Percentiles rank a stretch among this genome's conserved stretches.
Evolutionary conservation across 2,329 filamentous ascomycete genomes (phyloP).

Genomic region (Calonectria pseudoturangicola): DNA sequence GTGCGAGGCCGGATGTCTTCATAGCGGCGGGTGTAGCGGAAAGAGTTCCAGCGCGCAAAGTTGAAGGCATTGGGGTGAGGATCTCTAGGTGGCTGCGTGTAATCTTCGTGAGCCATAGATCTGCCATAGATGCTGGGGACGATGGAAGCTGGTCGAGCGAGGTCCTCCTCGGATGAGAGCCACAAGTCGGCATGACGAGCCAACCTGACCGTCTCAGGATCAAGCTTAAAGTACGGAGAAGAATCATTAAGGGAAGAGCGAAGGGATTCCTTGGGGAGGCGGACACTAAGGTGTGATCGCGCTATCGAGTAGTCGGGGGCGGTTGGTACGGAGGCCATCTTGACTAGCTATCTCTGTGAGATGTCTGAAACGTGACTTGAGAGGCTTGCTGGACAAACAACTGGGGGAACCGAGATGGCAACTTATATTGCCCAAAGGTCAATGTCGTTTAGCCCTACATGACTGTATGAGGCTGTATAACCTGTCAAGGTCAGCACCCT

Average conservation of each 20-base stretch:
- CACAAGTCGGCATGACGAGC: slow-evolving; percentile 51
- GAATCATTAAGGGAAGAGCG: slow-evolving; percentile 50
- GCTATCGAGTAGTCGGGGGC: slow-evolving; percentile 55
- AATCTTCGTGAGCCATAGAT: slow-evolving; percentile 45
- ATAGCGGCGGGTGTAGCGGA: slow-evolving; percentile 49
- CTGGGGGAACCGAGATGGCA: slow-evolving; percentile 16
- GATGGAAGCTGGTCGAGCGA: slow-evolving; percentile 50
- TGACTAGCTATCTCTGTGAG: slow-evolving; percentile 30
- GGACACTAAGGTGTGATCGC: slow-evolving; percentile 52
- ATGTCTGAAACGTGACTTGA: slow-evolving; percentile 27
- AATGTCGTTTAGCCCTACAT: slow-evolving; percentile 13
- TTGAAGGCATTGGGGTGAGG: neutral
- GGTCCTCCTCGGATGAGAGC: slow-evolving; percentile 51
- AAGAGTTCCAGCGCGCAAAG: slow-evolving; percentile 49
- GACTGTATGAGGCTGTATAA: neutral
- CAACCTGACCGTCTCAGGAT: slow-evolving; percentile 48
- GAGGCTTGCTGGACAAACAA: slow-evolving; percentile 26
- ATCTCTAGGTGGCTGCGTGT: slow-evolving; percentile 36
- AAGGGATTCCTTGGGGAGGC: slow-evolving; percentile 52
- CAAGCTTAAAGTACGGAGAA: slow-evolving; percentile 52
- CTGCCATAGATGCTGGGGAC: slow-evolving; percentile 50
- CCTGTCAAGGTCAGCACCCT: slow-evolving; percentile 11
- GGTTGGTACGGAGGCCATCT: slow-evolving; percentile 56
- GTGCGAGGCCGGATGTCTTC: slow-evolving; percentile 48
- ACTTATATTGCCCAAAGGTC: slow-evolving; percentile 31